A percentile compares a stretch with the other conserved stretches of the same genome.
Conservation (phyloP, 1,284 basidiomycete species). For the Fomitopsis betulina region DNA sequence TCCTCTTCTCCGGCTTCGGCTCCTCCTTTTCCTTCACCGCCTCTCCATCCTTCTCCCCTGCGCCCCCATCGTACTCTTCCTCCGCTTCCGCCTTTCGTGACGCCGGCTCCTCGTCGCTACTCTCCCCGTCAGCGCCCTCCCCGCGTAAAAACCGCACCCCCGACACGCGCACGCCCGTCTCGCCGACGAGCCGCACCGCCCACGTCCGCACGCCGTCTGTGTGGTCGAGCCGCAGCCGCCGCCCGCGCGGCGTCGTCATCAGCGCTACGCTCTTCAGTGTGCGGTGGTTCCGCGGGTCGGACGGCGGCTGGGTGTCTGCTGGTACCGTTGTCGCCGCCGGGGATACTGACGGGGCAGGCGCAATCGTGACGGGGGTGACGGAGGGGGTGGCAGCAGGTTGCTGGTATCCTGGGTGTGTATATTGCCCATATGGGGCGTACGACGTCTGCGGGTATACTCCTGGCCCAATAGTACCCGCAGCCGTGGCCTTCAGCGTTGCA, state of each 20-base stretch:
- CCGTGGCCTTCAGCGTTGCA: constrained; percentile 2
- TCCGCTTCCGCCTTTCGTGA: constrained; percentile 14
- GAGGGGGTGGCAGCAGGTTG: constrained; percentile 21
- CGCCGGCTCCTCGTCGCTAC: constrained; percentile 24
- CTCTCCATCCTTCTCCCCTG: constrained; percentile 1
- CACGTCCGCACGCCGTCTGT: constrained; percentile 64
- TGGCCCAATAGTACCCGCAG: constrained; percentile 12
- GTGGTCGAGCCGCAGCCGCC: constrained; percentile 52
- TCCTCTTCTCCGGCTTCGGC: constrained; percentile 15
- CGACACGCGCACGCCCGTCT: constrained; percentile 46
- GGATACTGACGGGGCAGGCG: background rate
- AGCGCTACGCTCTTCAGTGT: constrained; percentile 41
- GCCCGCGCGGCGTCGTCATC: constrained; percentile 51
- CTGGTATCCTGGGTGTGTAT: constrained; percentile 44
- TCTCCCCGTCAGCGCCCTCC: constrained; percentile 42
- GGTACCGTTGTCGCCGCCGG: constrained; percentile 16
- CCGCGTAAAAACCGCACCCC: constrained; percentile 48
- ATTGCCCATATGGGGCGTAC: constrained; percentile 25
- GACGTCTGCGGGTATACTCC: constrained; percentile 8
- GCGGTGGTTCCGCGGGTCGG: constrained; percentile 11
- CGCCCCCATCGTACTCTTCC: constrained; percentile 11
- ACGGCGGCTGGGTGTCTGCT: constrained; percentile 35
- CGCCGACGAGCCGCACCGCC: constrained; percentile 55
- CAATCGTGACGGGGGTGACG: constrained; percentile 4
- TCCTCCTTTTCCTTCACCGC: constrained; percentile 9